Percentiles rank a stretch among this genome's conserved stretches.
These are phyloP conservation scores for Volutella citrinella DNA, from an alignment of 2,329 filamentous ascomycete genomes.

Conservation along the genomic window DNA sequence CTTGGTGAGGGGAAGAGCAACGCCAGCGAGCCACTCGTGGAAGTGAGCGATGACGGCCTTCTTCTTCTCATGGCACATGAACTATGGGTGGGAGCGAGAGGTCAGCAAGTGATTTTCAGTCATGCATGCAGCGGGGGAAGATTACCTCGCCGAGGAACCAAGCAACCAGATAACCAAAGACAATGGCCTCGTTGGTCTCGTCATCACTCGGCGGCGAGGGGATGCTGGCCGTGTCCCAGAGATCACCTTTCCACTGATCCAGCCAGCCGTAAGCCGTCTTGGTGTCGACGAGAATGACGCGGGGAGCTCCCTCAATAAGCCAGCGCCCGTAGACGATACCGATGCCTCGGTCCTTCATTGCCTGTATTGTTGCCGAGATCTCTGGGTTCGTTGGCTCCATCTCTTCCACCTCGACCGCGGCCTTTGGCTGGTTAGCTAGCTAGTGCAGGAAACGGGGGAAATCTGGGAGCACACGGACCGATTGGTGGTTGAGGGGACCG, in stretches of 20 bases:
- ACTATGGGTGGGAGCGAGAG: constrained; percentile 59
- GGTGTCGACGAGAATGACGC: constrained; percentile 92
- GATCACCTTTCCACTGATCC: constrained; percentile 94
- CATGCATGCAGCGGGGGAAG: no score
- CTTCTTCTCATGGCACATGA: constrained; percentile 87
- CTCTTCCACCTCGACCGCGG: constrained; percentile 96
- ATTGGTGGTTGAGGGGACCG: constrained; percentile 87
- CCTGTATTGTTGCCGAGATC: constrained; percentile 77
- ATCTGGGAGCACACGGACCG: no score
- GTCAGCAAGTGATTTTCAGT: no score
- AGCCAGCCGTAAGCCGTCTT: constrained; percentile 87
- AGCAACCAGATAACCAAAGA: constrained; percentile 94
- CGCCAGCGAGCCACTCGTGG: constrained; percentile 97
- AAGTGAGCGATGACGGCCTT: constrained; percentile 96
- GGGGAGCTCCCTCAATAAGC: constrained; percentile 94
- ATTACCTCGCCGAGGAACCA: constrained; percentile 98
- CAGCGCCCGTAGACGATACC: constrained; percentile 90
- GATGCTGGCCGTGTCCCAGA: constrained; percentile 91
- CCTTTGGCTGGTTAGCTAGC: no score
- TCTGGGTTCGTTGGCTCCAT: constrained; percentile 80
- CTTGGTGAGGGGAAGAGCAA: constrained; percentile 86
- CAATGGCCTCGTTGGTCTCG: constrained; percentile 95
- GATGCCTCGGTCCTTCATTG: constrained; percentile 91
- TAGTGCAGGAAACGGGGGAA: no score
- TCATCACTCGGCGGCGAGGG: constrained; percentile 89